Conservation (phyloP, 257 asterid species). For the Solanum chmielewskii region DNA sequence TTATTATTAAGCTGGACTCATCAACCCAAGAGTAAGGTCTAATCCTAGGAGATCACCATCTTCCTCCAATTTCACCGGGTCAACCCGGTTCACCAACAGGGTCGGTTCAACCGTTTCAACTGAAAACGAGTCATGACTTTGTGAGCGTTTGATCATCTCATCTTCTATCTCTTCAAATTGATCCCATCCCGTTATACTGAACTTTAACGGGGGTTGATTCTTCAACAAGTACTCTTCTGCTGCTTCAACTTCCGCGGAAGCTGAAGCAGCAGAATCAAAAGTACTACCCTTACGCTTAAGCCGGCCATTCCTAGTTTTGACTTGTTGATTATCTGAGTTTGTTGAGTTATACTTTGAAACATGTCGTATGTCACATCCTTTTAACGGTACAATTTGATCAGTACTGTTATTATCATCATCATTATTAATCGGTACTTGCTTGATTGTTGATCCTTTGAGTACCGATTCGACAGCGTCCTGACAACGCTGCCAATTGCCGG, state of each 20-base stretch:
- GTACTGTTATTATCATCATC: not conserved
- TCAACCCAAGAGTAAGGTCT: conserved; percentile 42
- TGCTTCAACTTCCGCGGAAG: not conserved
- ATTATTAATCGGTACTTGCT: conserved; percentile 8
- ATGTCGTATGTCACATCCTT: conserved; percentile 65
- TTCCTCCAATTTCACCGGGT: conserved; percentile 24
- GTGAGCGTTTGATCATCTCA: conserved; percentile 14
- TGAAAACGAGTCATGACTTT: conserved; percentile 55
- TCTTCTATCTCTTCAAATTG: conserved; percentile 5
- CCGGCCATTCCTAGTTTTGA: conserved; percentile 24
- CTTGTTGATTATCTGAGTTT: not conserved
- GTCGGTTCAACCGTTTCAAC: conserved; percentile 55
- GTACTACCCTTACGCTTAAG: conserved; percentile 28
- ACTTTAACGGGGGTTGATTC: conserved; percentile 21
- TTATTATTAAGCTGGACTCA: not conserved
- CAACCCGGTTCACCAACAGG: conserved; percentile 14
- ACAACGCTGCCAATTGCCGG: conserved; percentile 60
- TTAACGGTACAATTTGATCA: conserved; percentile 22
- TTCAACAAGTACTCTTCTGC: not conserved
- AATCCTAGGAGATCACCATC: conserved; percentile 14
- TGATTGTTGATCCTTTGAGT: conserved; percentile 33
- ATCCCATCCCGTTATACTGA: conserved; percentile 69
- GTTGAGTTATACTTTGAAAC: conserved; percentile 20
- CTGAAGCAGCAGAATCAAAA: not conserved
- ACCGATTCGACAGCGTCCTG: conserved; percentile 73